Conservation (phyloP, 2,329 filamentous ascomycete species). For the Colletotrichum sp. region DNA sequence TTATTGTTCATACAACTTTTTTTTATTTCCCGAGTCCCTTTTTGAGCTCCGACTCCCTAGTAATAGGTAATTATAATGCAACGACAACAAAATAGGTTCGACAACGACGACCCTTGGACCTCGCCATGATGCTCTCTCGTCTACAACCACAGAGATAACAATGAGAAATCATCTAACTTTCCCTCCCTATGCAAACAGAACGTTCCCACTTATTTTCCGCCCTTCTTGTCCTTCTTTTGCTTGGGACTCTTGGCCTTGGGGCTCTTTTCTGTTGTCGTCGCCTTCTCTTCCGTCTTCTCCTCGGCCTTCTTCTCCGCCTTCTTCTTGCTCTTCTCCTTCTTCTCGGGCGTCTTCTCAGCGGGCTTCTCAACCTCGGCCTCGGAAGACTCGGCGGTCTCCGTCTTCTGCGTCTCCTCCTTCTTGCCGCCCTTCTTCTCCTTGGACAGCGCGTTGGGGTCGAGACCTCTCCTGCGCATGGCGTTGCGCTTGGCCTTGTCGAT, state of each 20-base stretch:
- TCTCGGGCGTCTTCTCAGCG: slow-evolving; percentile 14
- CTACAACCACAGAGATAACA: slow-evolving; percentile 7
- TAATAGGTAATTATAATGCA: slow-evolving; percentile 21
- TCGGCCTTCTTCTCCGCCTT: not conserved
- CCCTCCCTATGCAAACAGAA: not conserved
- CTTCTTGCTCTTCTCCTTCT: not conserved
- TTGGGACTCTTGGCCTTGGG: slow-evolving; percentile 18
- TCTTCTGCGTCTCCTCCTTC: slow-evolving; percentile 20
- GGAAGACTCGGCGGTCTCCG: slow-evolving; percentile 16
- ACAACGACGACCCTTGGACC: not conserved
- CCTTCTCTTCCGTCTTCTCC: slow-evolving; percentile 2
- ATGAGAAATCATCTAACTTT: not conserved
- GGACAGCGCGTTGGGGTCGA: slow-evolving; percentile 68
- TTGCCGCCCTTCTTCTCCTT: slow-evolving; percentile 31
- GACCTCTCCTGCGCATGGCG: slow-evolving; percentile 73
- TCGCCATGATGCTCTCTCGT: slow-evolving; percentile 1
- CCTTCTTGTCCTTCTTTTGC: slow-evolving; percentile 21
- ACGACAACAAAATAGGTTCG: not conserved
- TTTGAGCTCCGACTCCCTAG: slow-evolving; percentile 18
- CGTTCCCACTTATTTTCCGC: not conserved
- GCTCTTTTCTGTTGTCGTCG: slow-evolving; percentile 13
- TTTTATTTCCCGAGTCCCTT: not conserved
- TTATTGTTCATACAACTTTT: not conserved
- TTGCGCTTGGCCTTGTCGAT: slow-evolving; percentile 78
- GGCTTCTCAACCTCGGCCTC: slow-evolving; percentile 9